Conservation (phyloP, 2,329 filamentous ascomycete species). For the Monosporascus sp. region DNA sequence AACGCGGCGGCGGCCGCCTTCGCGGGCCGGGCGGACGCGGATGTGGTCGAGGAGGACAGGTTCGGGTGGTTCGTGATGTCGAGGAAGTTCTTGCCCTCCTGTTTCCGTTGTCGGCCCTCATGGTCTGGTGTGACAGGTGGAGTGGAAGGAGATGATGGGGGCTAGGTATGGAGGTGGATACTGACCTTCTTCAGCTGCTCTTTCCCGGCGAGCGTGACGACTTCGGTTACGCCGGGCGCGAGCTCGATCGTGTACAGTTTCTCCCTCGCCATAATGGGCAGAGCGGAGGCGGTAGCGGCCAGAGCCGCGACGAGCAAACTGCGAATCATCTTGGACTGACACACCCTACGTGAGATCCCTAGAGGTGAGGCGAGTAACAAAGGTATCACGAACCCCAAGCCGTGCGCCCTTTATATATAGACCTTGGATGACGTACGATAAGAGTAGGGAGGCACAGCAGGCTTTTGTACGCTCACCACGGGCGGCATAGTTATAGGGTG, state of each 20-base stretch:
- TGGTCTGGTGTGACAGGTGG: neutral
- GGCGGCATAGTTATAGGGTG: neutral
- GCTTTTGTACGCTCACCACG: neutral
- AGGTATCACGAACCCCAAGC: neutral
- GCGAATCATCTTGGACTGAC: neutral
- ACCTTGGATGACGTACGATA: neutral
- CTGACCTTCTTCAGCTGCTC: neutral
- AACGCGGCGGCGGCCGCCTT: neutral
- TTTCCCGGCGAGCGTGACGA: neutral
- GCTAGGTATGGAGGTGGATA: neutral
- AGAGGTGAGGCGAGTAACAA: too few species aligned
- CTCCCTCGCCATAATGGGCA: neutral
- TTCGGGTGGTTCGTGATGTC: neutral
- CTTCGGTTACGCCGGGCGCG: neutral
- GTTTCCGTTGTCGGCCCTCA: neutral
- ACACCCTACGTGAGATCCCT: neutral
- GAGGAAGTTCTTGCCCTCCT: neutral
- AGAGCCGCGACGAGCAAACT: neutral
- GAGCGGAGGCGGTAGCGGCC: neutral
- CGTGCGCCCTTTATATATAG: neutral
- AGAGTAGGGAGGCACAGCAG: neutral
- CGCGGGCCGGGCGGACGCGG: neutral
- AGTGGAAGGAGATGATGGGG: neutral
- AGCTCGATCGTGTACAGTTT: neutral
- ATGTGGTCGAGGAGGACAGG: neutral